phyloP scores from a whole-genome alignment of 2,329 filamentous ascomycete species.

The Berkeleyomyces basicola region DNA sequence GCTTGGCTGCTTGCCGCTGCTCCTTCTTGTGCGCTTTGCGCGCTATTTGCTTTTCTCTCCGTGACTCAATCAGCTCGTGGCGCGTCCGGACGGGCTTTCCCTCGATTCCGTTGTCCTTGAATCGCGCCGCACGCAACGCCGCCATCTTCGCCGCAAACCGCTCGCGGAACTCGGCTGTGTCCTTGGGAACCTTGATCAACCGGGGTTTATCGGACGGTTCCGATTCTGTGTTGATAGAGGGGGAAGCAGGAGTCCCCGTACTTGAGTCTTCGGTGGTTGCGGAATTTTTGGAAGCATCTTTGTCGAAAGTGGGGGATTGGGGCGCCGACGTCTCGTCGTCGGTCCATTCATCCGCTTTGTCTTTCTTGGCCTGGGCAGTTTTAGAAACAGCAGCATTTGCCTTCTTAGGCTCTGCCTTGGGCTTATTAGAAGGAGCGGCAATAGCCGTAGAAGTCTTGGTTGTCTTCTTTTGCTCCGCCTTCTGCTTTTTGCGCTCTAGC shows the following conservation, averaged over 20 bases:
- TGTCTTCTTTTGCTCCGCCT: slow-evolving; percentile 16
- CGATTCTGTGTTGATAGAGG: slow-evolving; percentile 46
- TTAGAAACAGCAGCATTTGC: slow-evolving; percentile 6
- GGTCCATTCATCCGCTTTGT: slow-evolving; percentile 16
- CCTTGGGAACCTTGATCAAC: slow-evolving; percentile 48
- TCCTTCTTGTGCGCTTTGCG: slow-evolving; percentile 83
- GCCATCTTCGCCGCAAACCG: slow-evolving; percentile 73
- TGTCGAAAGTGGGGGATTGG: slow-evolving; percentile 40
- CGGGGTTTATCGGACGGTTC: slow-evolving; percentile 41
- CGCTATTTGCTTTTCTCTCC: slow-evolving; percentile 73
- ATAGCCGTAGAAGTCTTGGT: slow-evolving; percentile 14
- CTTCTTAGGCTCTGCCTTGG: slow-evolving; percentile 14
- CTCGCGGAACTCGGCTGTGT: slow-evolving; percentile 58
- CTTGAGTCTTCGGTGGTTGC: slow-evolving; percentile 37
- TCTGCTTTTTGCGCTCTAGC: slow-evolving; percentile 28
- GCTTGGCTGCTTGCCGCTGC: slow-evolving; percentile 56
- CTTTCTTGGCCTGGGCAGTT: slow-evolving; percentile 9
- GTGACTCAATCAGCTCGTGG: slow-evolving; percentile 79
- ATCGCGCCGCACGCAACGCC: slow-evolving; percentile 60
- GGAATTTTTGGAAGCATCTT: slow-evolving; percentile 25
- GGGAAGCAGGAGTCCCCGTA: slow-evolving; percentile 24
- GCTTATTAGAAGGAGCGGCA: slow-evolving; percentile 9
- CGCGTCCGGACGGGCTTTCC: slow-evolving; percentile 71
- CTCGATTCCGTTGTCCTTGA: slow-evolving; percentile 58
- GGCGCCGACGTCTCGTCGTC: slow-evolving; percentile 26